Evolutionary conservation across 495 filamentous ascomycete genomes (phyloP).

Genomic region (Amorphotheca resinae): DNA sequence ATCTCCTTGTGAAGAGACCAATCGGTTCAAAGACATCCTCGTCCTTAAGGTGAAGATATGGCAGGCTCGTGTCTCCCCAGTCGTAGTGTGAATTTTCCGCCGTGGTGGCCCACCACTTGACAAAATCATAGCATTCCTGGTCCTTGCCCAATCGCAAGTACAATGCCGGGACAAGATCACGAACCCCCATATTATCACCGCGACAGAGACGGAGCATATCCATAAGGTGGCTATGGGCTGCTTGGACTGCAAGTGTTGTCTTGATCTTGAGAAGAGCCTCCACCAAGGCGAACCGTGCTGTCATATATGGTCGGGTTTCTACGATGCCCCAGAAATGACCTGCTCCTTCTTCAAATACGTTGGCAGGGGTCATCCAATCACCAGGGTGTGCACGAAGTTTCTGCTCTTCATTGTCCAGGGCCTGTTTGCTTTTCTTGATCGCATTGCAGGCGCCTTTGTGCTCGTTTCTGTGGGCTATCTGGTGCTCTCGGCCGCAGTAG

Average conservation of each 20-base stretch:
- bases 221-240: slow-evolving; percentile 25
- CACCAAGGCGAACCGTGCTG: slow-evolving; percentile 23
- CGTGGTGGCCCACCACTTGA: slow-evolving; percentile 33
- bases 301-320: slow-evolving; percentile 33
- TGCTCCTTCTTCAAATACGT: slow-evolving; percentile 25
- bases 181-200: slow-evolving; percentile 34
- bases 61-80: slow-evolving; percentile 25
- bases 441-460: slow-evolving; percentile 24
- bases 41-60: slow-evolving; percentile 24
- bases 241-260: slow-evolving; percentile 25
- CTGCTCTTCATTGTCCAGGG: slow-evolving; percentile 25
- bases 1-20: slow-evolving; percentile 16
- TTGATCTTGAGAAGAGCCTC: slow-evolving; percentile 24
- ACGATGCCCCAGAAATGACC: slow-evolving; percentile 29
- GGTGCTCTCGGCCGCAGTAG: neutral
- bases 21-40: slow-evolving; percentile 29
- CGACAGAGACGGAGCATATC: slow-evolving; percentile 30
- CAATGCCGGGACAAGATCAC: slow-evolving; percentile 28
- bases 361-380: slow-evolving; percentile 22
- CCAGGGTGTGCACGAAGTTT: slow-evolving; percentile 22
- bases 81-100: slow-evolving; percentile 22
- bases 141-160: slow-evolving; percentile 36
- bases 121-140: slow-evolving; percentile 44
- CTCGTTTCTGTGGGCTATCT: neutral
- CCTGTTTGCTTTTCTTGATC: slow-evolving; percentile 22